These are phyloP conservation scores for Fusarium sp. DNA, from an alignment of 2,329 filamentous ascomycete genomes.

Conservation along the genomic window DNA sequence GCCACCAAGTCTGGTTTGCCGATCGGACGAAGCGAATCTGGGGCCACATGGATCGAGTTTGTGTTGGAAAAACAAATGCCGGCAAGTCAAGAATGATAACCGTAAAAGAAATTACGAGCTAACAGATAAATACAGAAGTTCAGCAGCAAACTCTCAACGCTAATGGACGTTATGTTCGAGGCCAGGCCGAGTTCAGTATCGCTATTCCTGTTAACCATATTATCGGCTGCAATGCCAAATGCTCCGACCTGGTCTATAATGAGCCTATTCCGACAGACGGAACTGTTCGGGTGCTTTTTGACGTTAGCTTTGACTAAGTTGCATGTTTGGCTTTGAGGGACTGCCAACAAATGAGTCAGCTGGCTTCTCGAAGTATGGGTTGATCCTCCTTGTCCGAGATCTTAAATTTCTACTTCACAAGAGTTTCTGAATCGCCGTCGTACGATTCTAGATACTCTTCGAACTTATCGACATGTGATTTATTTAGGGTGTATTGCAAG, in stretches of 20 bases:
- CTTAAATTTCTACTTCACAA: no score
- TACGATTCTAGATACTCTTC: no score
- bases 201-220: slow-evolving; percentile 18
- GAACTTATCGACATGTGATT: no score
- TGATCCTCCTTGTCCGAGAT: no score
- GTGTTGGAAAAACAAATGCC: background rate
- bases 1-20: no score
- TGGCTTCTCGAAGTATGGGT: no score
- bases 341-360: no score
- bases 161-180: slow-evolving; percentile 19
- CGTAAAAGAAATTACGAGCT: no score
- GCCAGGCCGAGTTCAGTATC: slow-evolving; percentile 26
- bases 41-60: slow-evolving; percentile 18
- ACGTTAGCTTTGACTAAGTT: background rate
- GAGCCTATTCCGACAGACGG: slow-evolving; percentile 11
- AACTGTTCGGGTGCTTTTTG: background rate
- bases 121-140: background rate
- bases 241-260: slow-evolving; percentile 4
- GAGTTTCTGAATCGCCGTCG: no score
- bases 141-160: slow-evolving; percentile 17
- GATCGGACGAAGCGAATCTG: no score
- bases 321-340: no score
- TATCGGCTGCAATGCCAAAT: slow-evolving; percentile 22
- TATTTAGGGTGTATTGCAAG: no score
- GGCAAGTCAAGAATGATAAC: background rate